Evolutionary conservation across 208 protist genomes (phyloP), one percentile per base, ranked within the genome.

Genomic region (Wallacemonas sp.): DNA sequence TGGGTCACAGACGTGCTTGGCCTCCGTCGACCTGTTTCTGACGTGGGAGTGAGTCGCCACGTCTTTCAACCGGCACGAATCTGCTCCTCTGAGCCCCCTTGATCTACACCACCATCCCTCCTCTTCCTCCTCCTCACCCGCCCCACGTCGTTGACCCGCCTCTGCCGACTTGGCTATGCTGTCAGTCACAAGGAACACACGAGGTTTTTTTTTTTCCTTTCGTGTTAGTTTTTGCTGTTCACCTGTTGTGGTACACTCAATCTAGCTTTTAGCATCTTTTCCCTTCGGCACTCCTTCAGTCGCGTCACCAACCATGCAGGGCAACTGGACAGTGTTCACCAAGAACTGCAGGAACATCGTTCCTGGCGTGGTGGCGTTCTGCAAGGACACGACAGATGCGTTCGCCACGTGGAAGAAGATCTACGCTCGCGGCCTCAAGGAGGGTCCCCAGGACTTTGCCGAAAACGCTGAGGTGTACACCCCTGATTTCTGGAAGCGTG

Each of bases 401-500:
- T 82, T 78, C 42, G 57, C 60, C 32, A 93, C 87, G 33, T 96
- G 87, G 87, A 42, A 68, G 36, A 92, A 87, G 71, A 80, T 96
- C 38, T 93, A 93, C 76, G 81, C 89, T 57, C 90, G 90, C 52
- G 79, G 85, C 63, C 78, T 81, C 53, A 69, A 73, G 26, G 60
- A 91, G 45, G 90, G 81, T 33, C 90, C 90, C 5, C 30, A 72
- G 53, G 87, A 93, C 30, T 92, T 83, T 76, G 65, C 78, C 37
- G 87, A 96, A 57, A 85, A 93, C 68, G 73, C 66, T 33, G 90
- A 96, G 72, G 66, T 67, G 33, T 96, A 85, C 74, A 83, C 77
- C 21, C 79, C 81, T 12, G 87, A 92, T 68, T 93, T 89, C 79
- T 91, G 85, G 81, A 96, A 96, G 76, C 79, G 86, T 27, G 85